These are phyloP conservation scores for Berkeleyomyces basicola DNA, from an alignment of 2,329 filamentous ascomycete species.

Conservation along the genomic window DNA sequence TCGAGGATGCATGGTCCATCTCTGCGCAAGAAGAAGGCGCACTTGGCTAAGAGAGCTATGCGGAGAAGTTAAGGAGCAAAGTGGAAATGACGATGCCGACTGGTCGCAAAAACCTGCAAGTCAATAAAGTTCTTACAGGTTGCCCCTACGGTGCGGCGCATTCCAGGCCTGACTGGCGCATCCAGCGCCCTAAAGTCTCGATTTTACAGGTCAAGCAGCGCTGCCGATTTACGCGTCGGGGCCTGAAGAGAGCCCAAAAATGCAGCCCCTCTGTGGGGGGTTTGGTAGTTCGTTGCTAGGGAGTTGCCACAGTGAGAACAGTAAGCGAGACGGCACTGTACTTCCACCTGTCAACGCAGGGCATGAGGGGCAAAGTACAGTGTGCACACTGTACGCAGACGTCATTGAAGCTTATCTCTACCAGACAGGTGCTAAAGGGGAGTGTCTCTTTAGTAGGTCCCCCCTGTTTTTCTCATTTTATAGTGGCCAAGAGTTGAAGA, in stretches of 20 bases:
- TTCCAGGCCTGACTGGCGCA: too few relatives aligned
- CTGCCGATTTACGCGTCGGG: background rate
- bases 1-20: background rate
- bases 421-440: too few relatives aligned
- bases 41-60: background rate
- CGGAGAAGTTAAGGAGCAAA: too few relatives aligned
- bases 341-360: background rate
- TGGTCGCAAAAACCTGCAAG: too few relatives aligned
- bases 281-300: slow-evolving; percentile 1
- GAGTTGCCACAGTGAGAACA: slow-evolving; percentile 3
- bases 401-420: background rate
- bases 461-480: too few relatives aligned
- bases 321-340: slow-evolving; percentile 13
- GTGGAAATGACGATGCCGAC: too few relatives aligned
- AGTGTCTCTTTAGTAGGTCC: too few relatives aligned
- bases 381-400: background rate
- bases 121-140: too few relatives aligned
- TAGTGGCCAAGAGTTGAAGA: too few relatives aligned
- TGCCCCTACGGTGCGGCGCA: too few relatives aligned
- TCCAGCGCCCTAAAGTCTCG: background rate
- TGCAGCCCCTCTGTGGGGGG: background rate
- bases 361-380: background rate
- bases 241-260: slow-evolving; percentile 6
- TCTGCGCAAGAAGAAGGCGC: background rate
- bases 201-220: background rate